Base-by-base conservation (phyloP, 2,329 filamentous ascomycete species). In the Ophiostoma angusticollis region DNA sequence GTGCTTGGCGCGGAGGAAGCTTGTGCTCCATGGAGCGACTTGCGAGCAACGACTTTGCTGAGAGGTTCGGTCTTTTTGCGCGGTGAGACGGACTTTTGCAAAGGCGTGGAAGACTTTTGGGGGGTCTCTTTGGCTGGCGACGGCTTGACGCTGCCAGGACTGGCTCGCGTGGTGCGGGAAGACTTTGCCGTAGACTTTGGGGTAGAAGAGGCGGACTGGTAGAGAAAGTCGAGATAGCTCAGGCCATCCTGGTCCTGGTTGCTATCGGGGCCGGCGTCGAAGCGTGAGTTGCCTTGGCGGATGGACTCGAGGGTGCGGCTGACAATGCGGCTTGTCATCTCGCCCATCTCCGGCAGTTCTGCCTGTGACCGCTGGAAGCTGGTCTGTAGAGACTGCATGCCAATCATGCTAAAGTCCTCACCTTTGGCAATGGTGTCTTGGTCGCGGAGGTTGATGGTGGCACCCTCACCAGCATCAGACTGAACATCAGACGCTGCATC, bases 281-380 rank as follows among this genome's bases (percentile, higher is more conserved):
- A 30, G 32, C 14, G 16, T 8, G 37, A 34, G n/a, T 41, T 18
- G 13, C 40, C 54, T 49, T 55, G 63, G 28, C 69, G 60, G 25
- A 74, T 49, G 4, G 65, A 65, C 46, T 72, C 67, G 7, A 76
- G 52, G 0, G 69, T 70, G 25, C 63, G 64, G 48, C 68, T 72
- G 39, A 75, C 71, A 34, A 76, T 72, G 29, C 68, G 52, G 39
- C 64, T 73, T 0, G 72, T 74, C 23, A 66, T 65, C 14, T 75
- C 70, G 4, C 70, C 72, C 45, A 73, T 59, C 22, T 72, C 67
- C 8, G 62, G 57, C 4, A 60, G 52, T 2, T 52, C 48, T 0
- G 68, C 70, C 3, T 65, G 67, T 14, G 75, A 40, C 40, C 42
- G 38, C 5, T 44, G 35, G 25, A 51, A 38, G 41, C 44, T 45